Evolutionary conservation across 306 rosid genomes (phyloP).

Genomic region (Inga leiocalycina): DNA sequence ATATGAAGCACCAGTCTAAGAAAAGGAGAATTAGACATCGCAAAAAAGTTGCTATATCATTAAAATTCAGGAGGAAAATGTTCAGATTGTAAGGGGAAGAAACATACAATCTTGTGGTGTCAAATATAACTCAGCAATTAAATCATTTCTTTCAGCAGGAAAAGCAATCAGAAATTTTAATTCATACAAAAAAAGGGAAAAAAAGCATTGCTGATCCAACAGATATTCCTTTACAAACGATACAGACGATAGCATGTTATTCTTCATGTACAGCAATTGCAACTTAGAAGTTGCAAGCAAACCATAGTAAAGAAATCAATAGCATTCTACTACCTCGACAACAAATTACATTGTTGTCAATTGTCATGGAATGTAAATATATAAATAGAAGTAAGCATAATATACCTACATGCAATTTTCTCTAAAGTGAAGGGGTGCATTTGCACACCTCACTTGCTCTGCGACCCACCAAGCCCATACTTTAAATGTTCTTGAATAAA

Average conservation of each 20-base stretch:
- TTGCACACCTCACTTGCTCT: neutral
- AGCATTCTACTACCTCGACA: neutral
- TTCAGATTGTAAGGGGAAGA: neutral
- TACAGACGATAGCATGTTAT: neutral
- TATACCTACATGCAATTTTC: conserved; percentile 41
- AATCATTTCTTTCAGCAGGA: neutral
- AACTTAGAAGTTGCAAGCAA: neutral
- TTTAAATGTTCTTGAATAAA: conserved; percentile 78
- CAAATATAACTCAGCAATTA: neutral
- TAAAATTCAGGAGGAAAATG: neutral
- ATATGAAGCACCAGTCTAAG: neutral
- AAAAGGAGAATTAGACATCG: neutral
- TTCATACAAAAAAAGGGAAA: neutral
- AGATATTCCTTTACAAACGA: neutral
- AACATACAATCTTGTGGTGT: neutral
- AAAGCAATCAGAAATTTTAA: neutral
- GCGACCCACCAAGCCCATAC: neutral
- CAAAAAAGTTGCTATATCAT: neutral
- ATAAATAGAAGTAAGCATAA: neutral
- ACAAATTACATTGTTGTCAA: neutral
- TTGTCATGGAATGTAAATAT: neutral
- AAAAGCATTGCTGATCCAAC: neutral
- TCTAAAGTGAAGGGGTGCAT: neutral
- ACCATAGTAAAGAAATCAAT: conserved; percentile 4
- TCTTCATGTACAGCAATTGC: neutral